Evolutionary conservation across 768 basidiomycete genomes (phyloP), one percentile per base, ranked within the genome.

Genomic region (Pilatotrama ljubarskyi): DNA sequence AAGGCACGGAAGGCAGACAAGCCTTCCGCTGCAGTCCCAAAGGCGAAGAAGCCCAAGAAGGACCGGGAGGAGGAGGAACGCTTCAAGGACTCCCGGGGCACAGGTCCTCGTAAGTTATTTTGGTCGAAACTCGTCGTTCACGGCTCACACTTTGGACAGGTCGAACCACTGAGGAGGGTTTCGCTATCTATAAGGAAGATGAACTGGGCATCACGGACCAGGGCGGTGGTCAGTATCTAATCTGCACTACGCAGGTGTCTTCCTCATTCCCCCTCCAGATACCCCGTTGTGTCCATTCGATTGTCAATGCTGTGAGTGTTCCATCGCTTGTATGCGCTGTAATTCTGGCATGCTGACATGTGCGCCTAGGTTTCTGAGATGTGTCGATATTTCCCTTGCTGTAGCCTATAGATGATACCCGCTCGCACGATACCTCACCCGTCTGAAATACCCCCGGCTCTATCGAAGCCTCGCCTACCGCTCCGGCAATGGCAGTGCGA

Each of bases 271-370:
- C 9, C 26, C 7, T 42, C 2, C 73, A 94, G 92, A 90, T 71
- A 93, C 92, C 0, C 83, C 89, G 3, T 72, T 90, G 40, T 94
- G 92, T 75, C 93, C 93, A 6, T 94, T 94, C 69, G 93, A 94
- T 71, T 94, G 93, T 72, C 79, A 90, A 37, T 94, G 93, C 67
- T 94, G 93, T 92, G 67, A 74, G 90, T 78, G 4, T 3, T 26
- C 22, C 48, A 20, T 11, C 41, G 5, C 18, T 18, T 35, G 14
- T 18, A 15, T 49, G 29, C 24, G 14, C 8, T 6, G 3, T n/a
- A 10, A 14, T 37, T 6, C n/a, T n/a, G n/a, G 15, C 5, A 15
- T 32, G 14, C 40, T 52, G 20, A 48, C 42, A 5, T 9, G 7
- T 47, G 17, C 17, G 11, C 35, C 13, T 24, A 61, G 54, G 62